These are phyloP conservation scores for Epichloe uncinata DNA, from an alignment of 2,329 filamentous ascomycete genomes.

Conservation along the genomic window DNA sequence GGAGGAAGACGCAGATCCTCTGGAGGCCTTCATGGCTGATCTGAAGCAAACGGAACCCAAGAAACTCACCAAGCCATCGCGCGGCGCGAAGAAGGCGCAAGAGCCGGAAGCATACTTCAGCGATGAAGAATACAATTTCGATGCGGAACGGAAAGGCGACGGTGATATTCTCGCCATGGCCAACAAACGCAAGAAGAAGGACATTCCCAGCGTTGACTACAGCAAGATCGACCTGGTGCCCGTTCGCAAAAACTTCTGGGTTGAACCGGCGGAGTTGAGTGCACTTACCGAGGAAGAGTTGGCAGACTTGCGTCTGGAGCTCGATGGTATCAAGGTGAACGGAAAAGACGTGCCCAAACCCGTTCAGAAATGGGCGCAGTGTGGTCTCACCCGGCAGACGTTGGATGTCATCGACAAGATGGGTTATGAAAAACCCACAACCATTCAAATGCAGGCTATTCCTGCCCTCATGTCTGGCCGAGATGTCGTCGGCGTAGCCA, in stretches of 20 bases:
- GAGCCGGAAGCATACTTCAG: slow-evolving; percentile 80
- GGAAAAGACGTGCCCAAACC: slow-evolving; percentile 84
- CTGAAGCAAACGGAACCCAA: slow-evolving; percentile 42
- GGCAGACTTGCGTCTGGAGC: slow-evolving; percentile 65
- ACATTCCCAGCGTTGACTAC: slow-evolving; percentile 81
- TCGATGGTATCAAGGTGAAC: slow-evolving; percentile 90
- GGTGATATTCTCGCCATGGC: slow-evolving; percentile 40
- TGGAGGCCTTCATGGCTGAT: slow-evolving; percentile 93
- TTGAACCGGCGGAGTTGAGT: slow-evolving; percentile 71
- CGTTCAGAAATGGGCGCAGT: slow-evolving; percentile 93
- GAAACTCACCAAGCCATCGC: slow-evolving; percentile 16
- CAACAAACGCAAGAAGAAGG: slow-evolving; percentile 77
- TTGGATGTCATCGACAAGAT: slow-evolving; percentile 72
- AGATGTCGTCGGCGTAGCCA: slow-evolving; percentile 91
- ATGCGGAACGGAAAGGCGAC: slow-evolving; percentile 33
- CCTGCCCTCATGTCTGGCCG: slow-evolving; percentile 92
- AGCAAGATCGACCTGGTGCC: slow-evolving; percentile 71
- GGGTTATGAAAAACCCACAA: slow-evolving; percentile 77
- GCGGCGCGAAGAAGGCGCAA: slow-evolving; percentile 39
- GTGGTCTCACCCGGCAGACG: slow-evolving; percentile 75
- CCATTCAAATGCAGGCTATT: slow-evolving; percentile 90
- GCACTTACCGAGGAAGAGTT: slow-evolving; percentile 78
- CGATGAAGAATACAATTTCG: slow-evolving; percentile 58
- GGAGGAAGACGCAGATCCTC: slow-evolving; percentile 56
- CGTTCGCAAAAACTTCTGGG: slow-evolving; percentile 91